A percentile compares a stretch with the other conserved stretches of the same genome.
phyloP scores from a whole-genome alignment of 768 basidiomycete genomes.

The Leucosporidium scottii region DNA sequence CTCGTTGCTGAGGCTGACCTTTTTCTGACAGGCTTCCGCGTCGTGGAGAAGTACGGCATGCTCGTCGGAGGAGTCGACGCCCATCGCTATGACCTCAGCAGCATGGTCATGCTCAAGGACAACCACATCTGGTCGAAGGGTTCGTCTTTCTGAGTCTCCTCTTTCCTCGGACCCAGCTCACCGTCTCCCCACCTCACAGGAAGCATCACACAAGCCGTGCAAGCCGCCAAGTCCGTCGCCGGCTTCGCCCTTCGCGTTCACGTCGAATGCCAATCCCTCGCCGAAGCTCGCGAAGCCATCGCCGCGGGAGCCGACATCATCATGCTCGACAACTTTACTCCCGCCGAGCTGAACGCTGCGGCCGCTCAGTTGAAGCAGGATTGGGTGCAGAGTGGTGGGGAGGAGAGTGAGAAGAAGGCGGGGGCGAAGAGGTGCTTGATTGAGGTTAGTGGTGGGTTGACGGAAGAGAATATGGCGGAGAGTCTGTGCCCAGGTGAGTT shows the following conservation, averaged over 20 bases:
- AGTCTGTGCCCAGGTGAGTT: slow-evolving; percentile 74
- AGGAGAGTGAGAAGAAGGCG: slow-evolving; percentile 3
- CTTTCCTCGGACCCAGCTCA: neutral
- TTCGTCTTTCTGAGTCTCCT: slow-evolving; percentile 39
- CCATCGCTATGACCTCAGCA: slow-evolving; percentile 91
- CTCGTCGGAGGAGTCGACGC: slow-evolving; percentile 91
- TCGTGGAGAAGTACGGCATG: slow-evolving; percentile 99
- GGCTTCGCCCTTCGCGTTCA: slow-evolving; percentile 88
- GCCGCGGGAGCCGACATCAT: slow-evolving; percentile 59
- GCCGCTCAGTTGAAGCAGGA: slow-evolving; percentile 66
- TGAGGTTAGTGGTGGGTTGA: slow-evolving; percentile 92
- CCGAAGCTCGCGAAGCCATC: slow-evolving; percentile 94
- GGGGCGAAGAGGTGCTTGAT: slow-evolving; percentile 57
- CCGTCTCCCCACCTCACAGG: slow-evolving; percentile 47
- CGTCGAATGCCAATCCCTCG: slow-evolving; percentile 82
- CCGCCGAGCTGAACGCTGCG: slow-evolving; percentile 55
- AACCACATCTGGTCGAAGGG: slow-evolving; percentile 98
- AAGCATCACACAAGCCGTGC: slow-evolving; percentile 81
- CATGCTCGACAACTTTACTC: slow-evolving; percentile 39
- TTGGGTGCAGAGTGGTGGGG: slow-evolving; percentile 53
- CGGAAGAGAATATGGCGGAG: slow-evolving; percentile 72
- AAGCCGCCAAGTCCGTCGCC: slow-evolving; percentile 76
- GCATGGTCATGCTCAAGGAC: slow-evolving; percentile 99
- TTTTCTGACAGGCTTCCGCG: slow-evolving; percentile 61
- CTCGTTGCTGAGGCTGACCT: neutral